Evolutionary conservation across 2,329 filamentous ascomycete genomes (phyloP).

Genomic region (Pseudocercospora ulei): DNA sequence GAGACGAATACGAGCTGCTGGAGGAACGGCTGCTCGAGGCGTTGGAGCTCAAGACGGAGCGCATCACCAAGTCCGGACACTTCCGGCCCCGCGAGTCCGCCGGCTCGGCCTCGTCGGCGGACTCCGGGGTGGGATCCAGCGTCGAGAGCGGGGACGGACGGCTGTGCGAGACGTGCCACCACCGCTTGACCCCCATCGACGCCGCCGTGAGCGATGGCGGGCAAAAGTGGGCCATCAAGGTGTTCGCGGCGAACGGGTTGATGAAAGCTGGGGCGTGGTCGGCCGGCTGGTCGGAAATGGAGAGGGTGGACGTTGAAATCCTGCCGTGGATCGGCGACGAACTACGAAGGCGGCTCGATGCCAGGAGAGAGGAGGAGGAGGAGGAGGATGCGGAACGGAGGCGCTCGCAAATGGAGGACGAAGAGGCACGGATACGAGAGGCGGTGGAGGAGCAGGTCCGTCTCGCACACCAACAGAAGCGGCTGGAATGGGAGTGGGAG

Average conservation of each 20-base stretch:
- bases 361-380: constrained; percentile 40
- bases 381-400: constrained; percentile 34
- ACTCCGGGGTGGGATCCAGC: constrained; percentile 30
- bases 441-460: constrained; percentile 24
- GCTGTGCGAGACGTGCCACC: constrained; percentile 33
- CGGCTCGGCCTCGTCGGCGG: constrained; percentile 36
- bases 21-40: constrained; percentile 69
- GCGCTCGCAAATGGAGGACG: constrained; percentile 32
- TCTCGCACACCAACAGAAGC: constrained; percentile 12
- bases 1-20: constrained; percentile 68
- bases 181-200: constrained; percentile 34
- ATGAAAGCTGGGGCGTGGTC: constrained; percentile 89
- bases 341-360: constrained; percentile 52
- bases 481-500: constrained; percentile 1
- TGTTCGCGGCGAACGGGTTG: constrained; percentile 89
- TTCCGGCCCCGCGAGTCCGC: constrained; percentile 56
- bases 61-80: constrained; percentile 66
- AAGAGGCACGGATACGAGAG: constrained; percentile 22
- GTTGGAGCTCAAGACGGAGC: constrained; percentile 59
- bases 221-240: constrained; percentile 65
- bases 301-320: constrained; percentile 91
- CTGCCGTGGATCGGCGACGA: constrained; percentile 58
- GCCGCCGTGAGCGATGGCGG: constrained; percentile 35
- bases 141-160: constrained; percentile 21
- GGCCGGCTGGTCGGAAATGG: constrained; percentile 95